Conservation (phyloP, 306 rosid genomes). For the Rubus parviflorus region DNA sequence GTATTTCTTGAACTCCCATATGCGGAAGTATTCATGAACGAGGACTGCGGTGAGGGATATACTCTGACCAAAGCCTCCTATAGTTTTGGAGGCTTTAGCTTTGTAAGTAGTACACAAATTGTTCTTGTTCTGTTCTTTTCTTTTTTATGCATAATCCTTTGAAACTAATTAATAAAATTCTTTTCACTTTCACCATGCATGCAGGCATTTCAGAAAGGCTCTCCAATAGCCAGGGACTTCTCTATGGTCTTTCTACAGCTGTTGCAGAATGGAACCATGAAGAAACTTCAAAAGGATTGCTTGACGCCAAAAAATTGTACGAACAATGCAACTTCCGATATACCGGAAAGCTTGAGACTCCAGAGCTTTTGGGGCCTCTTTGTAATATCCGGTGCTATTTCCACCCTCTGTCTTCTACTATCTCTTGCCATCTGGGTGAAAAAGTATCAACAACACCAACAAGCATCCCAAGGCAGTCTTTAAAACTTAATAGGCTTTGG, state of each 20-base stretch:
- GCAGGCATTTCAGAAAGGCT: conserved; percentile 74
- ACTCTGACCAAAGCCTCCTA: conserved; percentile 31
- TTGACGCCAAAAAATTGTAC: conserved; percentile 32
- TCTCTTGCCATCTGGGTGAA: conserved; percentile 6
- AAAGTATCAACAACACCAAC: neutral
- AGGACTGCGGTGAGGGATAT: conserved; percentile 42
- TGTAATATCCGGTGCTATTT: conserved; percentile 49
- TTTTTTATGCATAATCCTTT: neutral
- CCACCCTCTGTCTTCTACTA: conserved; percentile 48
- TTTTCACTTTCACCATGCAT: conserved; percentile 8
- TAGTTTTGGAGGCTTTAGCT: conserved; percentile 73
- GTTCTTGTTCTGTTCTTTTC: neutral
- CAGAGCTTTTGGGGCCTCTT: conserved; percentile 56
- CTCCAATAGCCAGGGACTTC: conserved; percentile 61
- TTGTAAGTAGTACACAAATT: conserved; percentile 46
- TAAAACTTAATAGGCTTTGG: neutral
- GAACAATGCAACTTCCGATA: conserved; percentile 8
- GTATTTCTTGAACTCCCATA: conserved; percentile 77
- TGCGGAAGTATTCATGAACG: conserved; percentile 44
- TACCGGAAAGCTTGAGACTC: conserved; percentile 37
- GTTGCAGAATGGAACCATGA: conserved; percentile 41
- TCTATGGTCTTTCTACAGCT: conserved; percentile 53
- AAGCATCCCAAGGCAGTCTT: conserved; percentile 3
- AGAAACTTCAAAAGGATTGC: conserved; percentile 38
- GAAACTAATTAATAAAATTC: neutral